Percentiles rank a stretch among this genome's conserved stretches.
Conservation (phyloP, 1,284 basidiomycete genomes). For the Papiliotrema fonsecae region DNA sequence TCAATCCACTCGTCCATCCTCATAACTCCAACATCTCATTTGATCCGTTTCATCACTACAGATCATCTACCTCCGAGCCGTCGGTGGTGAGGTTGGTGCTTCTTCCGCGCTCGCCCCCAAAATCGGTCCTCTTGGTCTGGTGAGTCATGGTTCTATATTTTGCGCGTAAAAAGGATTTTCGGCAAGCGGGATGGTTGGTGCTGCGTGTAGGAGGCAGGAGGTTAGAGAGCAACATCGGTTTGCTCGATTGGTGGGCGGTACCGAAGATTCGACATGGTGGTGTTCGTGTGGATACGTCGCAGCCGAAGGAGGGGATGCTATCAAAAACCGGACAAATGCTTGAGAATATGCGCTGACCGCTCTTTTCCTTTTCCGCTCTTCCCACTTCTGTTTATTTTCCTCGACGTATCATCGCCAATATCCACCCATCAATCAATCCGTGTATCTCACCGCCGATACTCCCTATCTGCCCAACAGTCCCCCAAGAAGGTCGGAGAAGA, state of each 20-base stretch:
- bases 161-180: not conserved
- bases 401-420: too few relatives aligned
- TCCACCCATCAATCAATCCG: too few relatives aligned
- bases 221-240: too few relatives aligned
- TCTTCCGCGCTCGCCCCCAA: slow-evolving; percentile 98
- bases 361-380: slow-evolving; percentile 2
- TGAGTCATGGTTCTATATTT: slow-evolving; percentile 51
- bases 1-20: not conserved
- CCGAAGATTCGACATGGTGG: too few relatives aligned
- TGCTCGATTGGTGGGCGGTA: too few relatives aligned
- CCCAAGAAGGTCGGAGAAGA: slow-evolving; percentile 99
- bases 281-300: too few relatives aligned
- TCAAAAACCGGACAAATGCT: too few relatives aligned
- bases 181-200: not conserved
- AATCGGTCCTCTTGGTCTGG: slow-evolving; percentile 99
- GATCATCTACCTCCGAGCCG: slow-evolving; percentile 98
- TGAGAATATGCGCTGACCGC: slow-evolving; percentile 1
- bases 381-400: not conserved
- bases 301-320: too few relatives aligned
- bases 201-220: too few relatives aligned
- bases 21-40: not conserved
- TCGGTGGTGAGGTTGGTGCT: slow-evolving; percentile 99
- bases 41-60: slow-evolving; percentile 13
- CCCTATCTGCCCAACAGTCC: too few relatives aligned
- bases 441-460: too few relatives aligned